Base-by-base conservation (phyloP, 371 early-diverging fungal species). In the Mucor lusitanicus region DNA sequence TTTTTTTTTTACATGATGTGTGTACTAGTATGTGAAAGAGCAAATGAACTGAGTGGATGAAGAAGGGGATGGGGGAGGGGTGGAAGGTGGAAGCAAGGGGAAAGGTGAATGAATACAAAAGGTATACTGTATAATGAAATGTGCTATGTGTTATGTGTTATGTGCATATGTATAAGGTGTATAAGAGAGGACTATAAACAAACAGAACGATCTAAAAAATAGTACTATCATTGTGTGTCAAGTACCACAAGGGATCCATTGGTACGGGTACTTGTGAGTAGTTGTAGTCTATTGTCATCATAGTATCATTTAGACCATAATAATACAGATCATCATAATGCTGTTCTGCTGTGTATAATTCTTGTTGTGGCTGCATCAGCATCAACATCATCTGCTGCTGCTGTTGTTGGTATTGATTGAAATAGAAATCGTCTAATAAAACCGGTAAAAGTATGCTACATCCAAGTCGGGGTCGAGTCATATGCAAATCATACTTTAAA, bases 361-460 rank as follows among this genome's bases (percentile, higher is more conserved):
- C 23, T 58, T 58, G 37, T 37, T 58, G 37, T 37, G 23, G 37
- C 21, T 32, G 37, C 37, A 58, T 37, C 12, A 32, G 21, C 35
- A 35, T 33, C 35, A 21, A 21, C 21, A 56, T 56, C 33, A 56
- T 56, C 56, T 27, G 27, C 32, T 58, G 37, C 12, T 33, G 59
- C n/a, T n/a, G n/a, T n/a, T 60, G 60, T 27, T 60, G 40, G 28
- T 60, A 42, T 17, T 39, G 55, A 55, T 27, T 30, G 21, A 61
- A 46, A 61, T 66, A 66, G 25, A 60, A 60, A 25, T 66, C 67
- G 32, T 67, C 62, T 56, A 67, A 48, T 55, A 67, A 40, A 42
- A 67, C 67, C 30, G 67, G 67, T 67, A 67, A 57, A 37, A 67
- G 46, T 2, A 44, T 62, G 9, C 23, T 25, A 30, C 35, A 67